These are phyloP conservation scores for Pseudogymnoascus destructans DNA, from an alignment of 2,329 filamentous ascomycete species.

Conservation along the genomic window DNA sequence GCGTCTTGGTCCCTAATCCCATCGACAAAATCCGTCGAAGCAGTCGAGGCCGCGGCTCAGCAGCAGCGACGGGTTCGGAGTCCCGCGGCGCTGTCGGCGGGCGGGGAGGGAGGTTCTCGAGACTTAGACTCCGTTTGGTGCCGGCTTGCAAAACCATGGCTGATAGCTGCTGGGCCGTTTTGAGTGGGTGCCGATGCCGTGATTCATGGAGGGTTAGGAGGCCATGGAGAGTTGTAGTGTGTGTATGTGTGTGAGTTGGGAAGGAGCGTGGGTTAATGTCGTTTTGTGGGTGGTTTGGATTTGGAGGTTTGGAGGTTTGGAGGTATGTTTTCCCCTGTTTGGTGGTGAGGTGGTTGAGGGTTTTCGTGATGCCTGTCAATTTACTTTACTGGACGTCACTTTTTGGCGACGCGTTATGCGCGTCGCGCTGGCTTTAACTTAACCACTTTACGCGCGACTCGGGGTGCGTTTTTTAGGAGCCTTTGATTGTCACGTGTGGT, in stretches of 20 bases:
- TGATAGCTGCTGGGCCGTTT: slow-evolving; percentile 19
- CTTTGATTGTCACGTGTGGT: background rate
- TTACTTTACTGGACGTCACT: background rate
- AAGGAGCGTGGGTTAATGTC: background rate
- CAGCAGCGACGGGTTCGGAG: slow-evolving; percentile 24
- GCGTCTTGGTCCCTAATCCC: slow-evolving; percentile 14
- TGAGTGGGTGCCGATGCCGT: background rate
- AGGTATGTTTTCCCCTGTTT: background rate
- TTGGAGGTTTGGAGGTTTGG: background rate
- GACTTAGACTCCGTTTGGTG: slow-evolving; percentile 26
- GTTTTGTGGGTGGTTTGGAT: background rate
- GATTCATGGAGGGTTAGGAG: background rate
- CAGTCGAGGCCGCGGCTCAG: slow-evolving; percentile 14
- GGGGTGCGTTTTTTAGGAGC: background rate
- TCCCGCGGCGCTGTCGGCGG: slow-evolving; percentile 54
- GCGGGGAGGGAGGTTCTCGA: slow-evolving; percentile 42
- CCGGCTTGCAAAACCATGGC: slow-evolving; percentile 23
- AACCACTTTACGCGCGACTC: background rate
- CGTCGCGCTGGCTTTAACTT: background rate
- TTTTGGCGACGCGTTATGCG: background rate
- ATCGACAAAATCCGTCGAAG: slow-evolving; percentile 25
- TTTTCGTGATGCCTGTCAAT: slow-evolving; percentile 2
- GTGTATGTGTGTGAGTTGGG: background rate
- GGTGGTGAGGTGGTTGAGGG: background rate
- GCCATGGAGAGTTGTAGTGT: background rate